phyloP scores from a whole-genome alignment of 2,329 filamentous ascomycete genomes.

The Cordyceps javanica region DNA sequence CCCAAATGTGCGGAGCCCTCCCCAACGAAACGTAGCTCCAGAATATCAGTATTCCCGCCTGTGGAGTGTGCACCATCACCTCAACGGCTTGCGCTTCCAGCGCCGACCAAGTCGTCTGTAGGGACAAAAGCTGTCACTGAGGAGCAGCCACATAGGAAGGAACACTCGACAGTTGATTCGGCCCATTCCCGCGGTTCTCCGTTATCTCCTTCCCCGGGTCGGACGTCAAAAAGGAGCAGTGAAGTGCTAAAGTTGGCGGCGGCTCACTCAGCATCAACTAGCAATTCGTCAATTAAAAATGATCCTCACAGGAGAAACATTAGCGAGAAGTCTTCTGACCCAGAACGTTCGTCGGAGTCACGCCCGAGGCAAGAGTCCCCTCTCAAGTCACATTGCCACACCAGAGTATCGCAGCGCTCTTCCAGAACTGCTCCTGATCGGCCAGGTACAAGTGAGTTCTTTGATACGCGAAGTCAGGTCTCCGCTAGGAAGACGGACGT shows the following conservation, averaged over 20 bases:
- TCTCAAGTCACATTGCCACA: neutral
- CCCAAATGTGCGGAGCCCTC: neutral
- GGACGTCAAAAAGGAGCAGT: neutral
- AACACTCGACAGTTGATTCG: neutral
- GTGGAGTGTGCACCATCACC: neutral
- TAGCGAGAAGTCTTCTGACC: neutral
- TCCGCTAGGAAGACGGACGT: neutral
- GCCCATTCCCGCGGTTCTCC: neutral
- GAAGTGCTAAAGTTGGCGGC: constrained; percentile 15
- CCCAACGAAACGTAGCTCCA: neutral
- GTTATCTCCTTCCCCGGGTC: neutral
- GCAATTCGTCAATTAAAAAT: neutral
- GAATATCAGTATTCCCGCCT: neutral
- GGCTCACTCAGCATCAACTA: constrained; percentile 16
- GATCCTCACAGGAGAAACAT: neutral
- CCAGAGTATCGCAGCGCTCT: neutral
- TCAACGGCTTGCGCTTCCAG: neutral
- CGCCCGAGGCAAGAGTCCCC: neutral
- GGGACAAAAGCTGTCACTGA: neutral
- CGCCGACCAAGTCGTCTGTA: neutral
- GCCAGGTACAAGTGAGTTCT: neutral
- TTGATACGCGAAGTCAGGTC: neutral
- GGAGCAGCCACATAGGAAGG: neutral
- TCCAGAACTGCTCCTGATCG: neutral
- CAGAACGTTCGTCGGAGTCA: neutral